These are phyloP conservation scores for Picocystis sp. DNA, from an alignment of 163 green algal genomes.

Conservation along the genomic window DNA sequence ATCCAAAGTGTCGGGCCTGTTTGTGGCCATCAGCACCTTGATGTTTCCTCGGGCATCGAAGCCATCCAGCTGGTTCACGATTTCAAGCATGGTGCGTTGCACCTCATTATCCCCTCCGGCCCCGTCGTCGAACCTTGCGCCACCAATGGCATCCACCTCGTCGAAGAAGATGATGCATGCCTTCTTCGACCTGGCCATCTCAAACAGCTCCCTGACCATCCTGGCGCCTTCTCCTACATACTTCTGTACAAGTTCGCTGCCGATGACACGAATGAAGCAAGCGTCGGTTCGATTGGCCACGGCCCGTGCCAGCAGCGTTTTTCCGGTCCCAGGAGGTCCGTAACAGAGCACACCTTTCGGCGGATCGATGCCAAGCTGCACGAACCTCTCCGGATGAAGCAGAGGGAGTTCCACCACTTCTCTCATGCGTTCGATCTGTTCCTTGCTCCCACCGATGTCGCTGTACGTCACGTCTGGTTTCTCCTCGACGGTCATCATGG, in stretches of 20 bases:
- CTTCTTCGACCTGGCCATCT: conserved; percentile 97
- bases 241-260: conserved; percentile 96
- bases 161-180: conserved; percentile 99
- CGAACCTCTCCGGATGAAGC: conserved; percentile 98
- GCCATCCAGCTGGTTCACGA: conserved; percentile 98
- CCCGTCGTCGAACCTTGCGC: conserved; percentile 88
- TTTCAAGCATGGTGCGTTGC: conserved; percentile 98
- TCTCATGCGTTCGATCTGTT: conserved; percentile 86
- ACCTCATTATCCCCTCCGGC: conserved; percentile 93
- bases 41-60: conserved; percentile 98
- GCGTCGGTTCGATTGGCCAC: conserved; percentile 98
- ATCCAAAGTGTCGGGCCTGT: conserved; percentile 95
- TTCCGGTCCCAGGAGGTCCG: conserved; percentile 71
- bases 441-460: conserved; percentile 86
- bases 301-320: conserved; percentile 91
- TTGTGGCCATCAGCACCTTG: conserved; percentile 93
- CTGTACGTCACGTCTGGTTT: conserved; percentile 89
- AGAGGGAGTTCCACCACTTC: conserved; percentile 94
- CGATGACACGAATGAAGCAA: conserved; percentile 99
- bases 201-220: conserved; percentile 31
- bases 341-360: conserved; percentile 96
- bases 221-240: conserved; percentile 91
- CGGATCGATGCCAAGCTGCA: conserved; percentile 93
- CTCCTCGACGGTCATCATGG: conserved; percentile 99
- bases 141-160: conserved; percentile 80